A percentile compares a stretch with the other conserved stretches of the same genome.
Evolutionary conservation across 495 filamentous ascomycete genomes (phyloP).

Genomic region (Xylaria sp.): DNA sequence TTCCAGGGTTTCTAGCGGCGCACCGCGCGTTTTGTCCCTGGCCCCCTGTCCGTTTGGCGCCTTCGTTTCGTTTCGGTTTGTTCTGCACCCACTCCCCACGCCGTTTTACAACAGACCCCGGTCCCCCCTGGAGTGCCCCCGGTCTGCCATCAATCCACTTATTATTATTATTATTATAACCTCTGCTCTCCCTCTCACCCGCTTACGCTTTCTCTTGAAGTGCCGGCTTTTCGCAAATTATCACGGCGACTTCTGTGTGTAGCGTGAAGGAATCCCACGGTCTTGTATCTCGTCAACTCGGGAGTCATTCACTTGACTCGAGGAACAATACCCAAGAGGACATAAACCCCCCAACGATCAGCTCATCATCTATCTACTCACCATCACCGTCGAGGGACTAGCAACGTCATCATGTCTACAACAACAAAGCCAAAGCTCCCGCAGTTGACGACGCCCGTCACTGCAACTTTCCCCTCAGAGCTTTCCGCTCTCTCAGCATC

Average conservation of each 20-base stretch:
- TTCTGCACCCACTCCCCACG: conserved; percentile 29
- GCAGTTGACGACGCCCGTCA: conserved; percentile 79
- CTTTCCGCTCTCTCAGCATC: conserved; percentile 59
- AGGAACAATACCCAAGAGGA: conserved; percentile 24
- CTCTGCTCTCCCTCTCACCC: conserved; percentile 34
- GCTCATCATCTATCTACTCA: conserved; percentile 30
- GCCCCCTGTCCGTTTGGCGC: conserved; percentile 31
- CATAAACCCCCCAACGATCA: conserved; percentile 10
- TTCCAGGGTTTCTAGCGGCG: conserved; percentile 25
- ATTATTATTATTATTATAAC: conserved; percentile 26
- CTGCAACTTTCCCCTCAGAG: conserved; percentile 80
- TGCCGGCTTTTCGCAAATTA: conserved; percentile 45
- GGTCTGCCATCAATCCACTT: conserved; percentile 22
- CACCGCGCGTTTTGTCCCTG: conserved; percentile 30
- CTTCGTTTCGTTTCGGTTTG: conserved; percentile 28
- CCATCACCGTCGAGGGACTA: conserved; percentile 28
- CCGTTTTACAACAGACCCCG: conserved; percentile 31
- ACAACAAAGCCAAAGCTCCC: conserved; percentile 68
- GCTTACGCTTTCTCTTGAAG: conserved; percentile 37
- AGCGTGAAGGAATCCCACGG: conserved; percentile 41
- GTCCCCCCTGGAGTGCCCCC: conserved; percentile 32
- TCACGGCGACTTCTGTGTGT: conserved; percentile 50
- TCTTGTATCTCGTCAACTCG: conserved; percentile 27
- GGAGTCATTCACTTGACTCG: conserved; percentile 55
- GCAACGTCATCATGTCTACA: conserved; percentile 57